phyloP scores from a whole-genome alignment of 805 yeast genomes.

The Saturnispora besseyi region DNA sequence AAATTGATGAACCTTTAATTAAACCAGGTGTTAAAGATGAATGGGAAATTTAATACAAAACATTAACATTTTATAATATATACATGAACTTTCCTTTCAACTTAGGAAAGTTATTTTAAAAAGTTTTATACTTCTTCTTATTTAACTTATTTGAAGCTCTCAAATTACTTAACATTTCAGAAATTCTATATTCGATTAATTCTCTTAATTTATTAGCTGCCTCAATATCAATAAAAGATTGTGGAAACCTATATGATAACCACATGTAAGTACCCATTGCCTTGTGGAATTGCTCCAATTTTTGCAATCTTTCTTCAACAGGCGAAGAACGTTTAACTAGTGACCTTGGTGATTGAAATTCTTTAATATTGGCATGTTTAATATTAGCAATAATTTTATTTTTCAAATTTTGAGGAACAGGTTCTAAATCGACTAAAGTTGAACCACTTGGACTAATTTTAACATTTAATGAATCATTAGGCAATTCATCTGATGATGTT shows the following conservation, averaged over 20 bases:
- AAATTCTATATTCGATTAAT: constrained; percentile 55
- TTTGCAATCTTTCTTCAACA: constrained; percentile 25
- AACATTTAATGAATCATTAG: constrained; percentile 8
- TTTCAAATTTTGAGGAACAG: constrained; percentile 22
- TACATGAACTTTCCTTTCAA: background rate
- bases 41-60: constrained; percentile 36
- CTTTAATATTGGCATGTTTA: constrained; percentile 12
- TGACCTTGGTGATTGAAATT: constrained; percentile 13
- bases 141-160: constrained; percentile 17
- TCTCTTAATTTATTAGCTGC: constrained; percentile 63
- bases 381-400: constrained; percentile 11
- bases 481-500: constrained; percentile 16
- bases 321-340: constrained; percentile 19
- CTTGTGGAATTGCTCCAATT: constrained; percentile 60
- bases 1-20: constrained; percentile 57
- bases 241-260: constrained; percentile 83
- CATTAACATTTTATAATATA: background rate
- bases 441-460: constrained; percentile 12
- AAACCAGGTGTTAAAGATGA: constrained; percentile 32
- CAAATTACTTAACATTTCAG: constrained; percentile 35
- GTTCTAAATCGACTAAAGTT: constrained; percentile 19
- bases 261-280: constrained; percentile 65
- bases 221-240: constrained; percentile 64
- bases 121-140: constrained; percentile 16
- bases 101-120: background rate